A percentile compares a stretch with the other conserved stretches of the same genome.
These are phyloP conservation scores for Diplodia mutila DNA, from an alignment of 2,329 filamentous ascomycete genomes.

Conservation along the genomic window DNA sequence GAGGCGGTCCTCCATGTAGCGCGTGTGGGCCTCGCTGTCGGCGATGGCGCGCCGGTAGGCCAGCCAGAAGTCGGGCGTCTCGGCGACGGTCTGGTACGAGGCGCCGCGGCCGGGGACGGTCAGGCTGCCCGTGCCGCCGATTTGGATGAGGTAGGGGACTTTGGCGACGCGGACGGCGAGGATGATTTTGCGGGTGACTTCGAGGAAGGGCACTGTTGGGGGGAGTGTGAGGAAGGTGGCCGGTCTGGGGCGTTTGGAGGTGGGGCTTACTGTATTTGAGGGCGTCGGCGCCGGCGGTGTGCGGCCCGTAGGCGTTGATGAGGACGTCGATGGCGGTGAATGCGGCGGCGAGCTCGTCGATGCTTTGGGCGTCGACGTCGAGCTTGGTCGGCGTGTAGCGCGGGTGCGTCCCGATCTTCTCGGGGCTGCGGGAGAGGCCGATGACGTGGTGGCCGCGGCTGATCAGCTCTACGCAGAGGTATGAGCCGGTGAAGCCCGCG, in stretches of 20 bases:
- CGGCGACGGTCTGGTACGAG: slow-evolving; percentile 31
- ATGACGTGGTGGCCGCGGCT: slow-evolving; percentile 41
- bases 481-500: slow-evolving; percentile 41
- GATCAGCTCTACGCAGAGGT: slow-evolving; percentile 39
- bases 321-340: slow-evolving; percentile 39
- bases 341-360: slow-evolving; percentile 34
- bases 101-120: slow-evolving; percentile 33
- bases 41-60: slow-evolving; percentile 42
- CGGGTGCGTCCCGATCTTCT: slow-evolving; percentile 38
- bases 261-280: slow-evolving; percentile 37
- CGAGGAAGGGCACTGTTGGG: slow-evolving; percentile 38
- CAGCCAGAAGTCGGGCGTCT: slow-evolving; percentile 41
- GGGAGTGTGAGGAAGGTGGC: not conserved
- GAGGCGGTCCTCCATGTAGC: slow-evolving; percentile 42
- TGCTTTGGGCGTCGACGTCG: slow-evolving; percentile 34
- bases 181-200: slow-evolving; percentile 40
- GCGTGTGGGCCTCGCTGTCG: slow-evolving; percentile 39
- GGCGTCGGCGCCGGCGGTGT: slow-evolving; percentile 36
- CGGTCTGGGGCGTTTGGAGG: too few relatives aligned
- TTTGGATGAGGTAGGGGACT: slow-evolving; percentile 40
- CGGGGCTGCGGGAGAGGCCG: slow-evolving; percentile 40
- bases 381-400: slow-evolving; percentile 36
- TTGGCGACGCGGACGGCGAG: slow-evolving; percentile 36
- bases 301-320: slow-evolving; percentile 41
- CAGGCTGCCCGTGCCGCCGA: slow-evolving; percentile 41